Percentiles rank a stretch among this genome's conserved stretches.
Evolutionary conservation across 225 moss, liverwort and hornwort species (phyloP).

Genomic region (Polytrichum formosum): DNA sequence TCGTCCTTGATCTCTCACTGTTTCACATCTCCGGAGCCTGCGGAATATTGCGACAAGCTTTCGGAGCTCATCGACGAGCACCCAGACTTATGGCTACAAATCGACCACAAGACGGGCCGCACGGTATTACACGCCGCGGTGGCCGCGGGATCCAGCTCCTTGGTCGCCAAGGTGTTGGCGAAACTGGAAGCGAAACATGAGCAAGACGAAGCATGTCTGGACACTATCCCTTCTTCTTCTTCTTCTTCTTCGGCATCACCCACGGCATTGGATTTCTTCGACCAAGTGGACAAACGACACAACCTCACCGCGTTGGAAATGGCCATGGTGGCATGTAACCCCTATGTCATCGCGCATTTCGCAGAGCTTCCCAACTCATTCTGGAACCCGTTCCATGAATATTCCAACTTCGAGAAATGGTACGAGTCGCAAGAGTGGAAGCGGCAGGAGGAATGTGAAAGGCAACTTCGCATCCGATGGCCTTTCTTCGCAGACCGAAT

Average conservation of each 20-base stretch:
- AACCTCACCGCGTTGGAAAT: constrained; percentile 1
- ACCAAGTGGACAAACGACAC: not conserved
- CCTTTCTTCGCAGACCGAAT: too few species aligned
- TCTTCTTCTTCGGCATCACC: not conserved
- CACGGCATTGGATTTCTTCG: not conserved
- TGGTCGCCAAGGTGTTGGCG: not conserved
- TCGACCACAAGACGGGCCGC: not conserved
- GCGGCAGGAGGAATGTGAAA: too few species aligned
- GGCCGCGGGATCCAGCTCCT: not conserved
- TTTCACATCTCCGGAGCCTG: too few species aligned
- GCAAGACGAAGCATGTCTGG: not conserved
- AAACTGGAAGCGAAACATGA: not conserved
- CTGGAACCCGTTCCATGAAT: too few species aligned
- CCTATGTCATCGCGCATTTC: too few species aligned
- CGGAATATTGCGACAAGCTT: not conserved
- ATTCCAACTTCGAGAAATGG: too few species aligned
- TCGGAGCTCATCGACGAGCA: not conserved
- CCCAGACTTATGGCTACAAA: not conserved
- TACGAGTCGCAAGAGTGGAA: too few species aligned
- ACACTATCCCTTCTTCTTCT: not conserved
- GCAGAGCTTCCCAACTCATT: too few species aligned
- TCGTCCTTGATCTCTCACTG: too few species aligned
- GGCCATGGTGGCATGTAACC: not conserved
- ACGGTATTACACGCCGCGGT: not conserved
- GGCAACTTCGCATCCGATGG: too few species aligned